Evolutionary conservation across 169 alveolate genomes (phyloP).

Genomic region (Besnoitia besnoiti): DNA sequence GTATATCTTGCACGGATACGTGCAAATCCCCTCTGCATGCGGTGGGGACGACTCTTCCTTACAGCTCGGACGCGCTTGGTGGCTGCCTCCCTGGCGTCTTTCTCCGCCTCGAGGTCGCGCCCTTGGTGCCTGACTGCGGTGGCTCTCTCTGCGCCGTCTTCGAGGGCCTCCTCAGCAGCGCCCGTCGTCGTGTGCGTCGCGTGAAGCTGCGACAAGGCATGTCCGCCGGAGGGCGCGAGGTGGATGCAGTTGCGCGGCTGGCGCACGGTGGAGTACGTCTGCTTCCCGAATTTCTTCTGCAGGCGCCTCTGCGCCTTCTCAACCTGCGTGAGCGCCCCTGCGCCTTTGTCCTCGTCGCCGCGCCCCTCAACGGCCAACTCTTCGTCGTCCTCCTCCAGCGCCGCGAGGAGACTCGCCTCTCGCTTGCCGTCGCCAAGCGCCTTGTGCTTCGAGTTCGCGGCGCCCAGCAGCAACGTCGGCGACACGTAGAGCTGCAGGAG

Average conservation of each 20-base stretch:
- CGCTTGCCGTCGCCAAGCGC: too few relatives aligned
- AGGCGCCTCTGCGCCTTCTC: slow-evolving; percentile 21
- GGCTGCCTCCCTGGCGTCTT: neutral
- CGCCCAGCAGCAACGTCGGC: slow-evolving; percentile 9
- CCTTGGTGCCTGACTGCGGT: too few relatives aligned
- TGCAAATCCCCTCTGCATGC: too few relatives aligned
- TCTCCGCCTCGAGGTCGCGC: neutral
- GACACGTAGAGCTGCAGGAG: slow-evolving; percentile 3
- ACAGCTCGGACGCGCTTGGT: neutral
- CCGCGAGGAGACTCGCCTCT: neutral
- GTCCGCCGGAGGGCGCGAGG: slow-evolving; percentile 1
- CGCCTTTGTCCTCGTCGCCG: slow-evolving; percentile 17
- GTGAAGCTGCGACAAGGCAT: neutral
- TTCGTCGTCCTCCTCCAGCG: neutral
- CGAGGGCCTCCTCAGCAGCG: too few relatives aligned
- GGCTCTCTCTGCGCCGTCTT: neutral
- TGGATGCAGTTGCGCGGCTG: slow-evolving; percentile 52
- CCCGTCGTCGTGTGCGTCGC: too few relatives aligned
- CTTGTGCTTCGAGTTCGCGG: too few relatives aligned
- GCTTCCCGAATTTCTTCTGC: slow-evolving; percentile 54
- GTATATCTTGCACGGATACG: too few relatives aligned
- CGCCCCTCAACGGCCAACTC: neutral
- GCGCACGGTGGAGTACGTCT: slow-evolving; percentile 47
- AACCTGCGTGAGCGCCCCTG: neutral
- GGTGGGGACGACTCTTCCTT: too few relatives aligned